A percentile compares a stretch with the other conserved stretches of the same genome.
Evolutionary conservation across 805 yeast genomes (phyloP).

Genomic region (Saccharomycopsis sp.): DNA sequence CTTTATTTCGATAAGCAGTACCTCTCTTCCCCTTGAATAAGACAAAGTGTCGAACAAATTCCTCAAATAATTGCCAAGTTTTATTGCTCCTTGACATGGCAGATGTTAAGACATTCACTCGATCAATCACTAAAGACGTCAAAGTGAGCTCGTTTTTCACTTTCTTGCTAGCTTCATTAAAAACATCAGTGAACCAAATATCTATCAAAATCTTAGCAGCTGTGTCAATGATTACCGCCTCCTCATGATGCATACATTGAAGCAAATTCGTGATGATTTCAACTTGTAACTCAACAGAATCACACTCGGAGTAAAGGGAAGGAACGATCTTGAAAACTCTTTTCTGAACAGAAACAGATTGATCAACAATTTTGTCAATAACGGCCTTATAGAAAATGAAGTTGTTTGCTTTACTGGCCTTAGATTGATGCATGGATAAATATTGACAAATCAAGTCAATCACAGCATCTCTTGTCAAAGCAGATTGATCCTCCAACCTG

Average conservation of each 20-base stretch:
- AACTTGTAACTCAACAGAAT: constrained; percentile 28
- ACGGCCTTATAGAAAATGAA: constrained; percentile 24
- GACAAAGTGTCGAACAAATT: constrained; percentile 38
- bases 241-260: constrained; percentile 55
- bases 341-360: constrained; percentile 47
- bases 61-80: constrained; percentile 37
- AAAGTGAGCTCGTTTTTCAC: constrained; percentile 6
- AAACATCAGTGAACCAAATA: constrained; percentile 29
- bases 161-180: constrained; percentile 8
- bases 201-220: constrained; percentile 32
- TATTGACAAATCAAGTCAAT: constrained; percentile 53
- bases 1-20: constrained; percentile 6
- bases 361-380: constrained; percentile 32
- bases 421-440: no score
- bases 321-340: constrained; percentile 47
- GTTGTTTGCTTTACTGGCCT: constrained; percentile 35
- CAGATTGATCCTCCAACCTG: constrained; percentile 50
- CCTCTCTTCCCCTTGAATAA: constrained; percentile 25
- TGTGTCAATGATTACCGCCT: no score
- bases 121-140: constrained; percentile 17
- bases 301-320: constrained; percentile 35
- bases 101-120: constrained; percentile 32
- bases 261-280: constrained; percentile 45
- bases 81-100: constrained; percentile 32
- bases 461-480: constrained; percentile 69